Percentiles rank a stretch among this genome's conserved stretches.
phyloP scores from a whole-genome alignment of 1,139 yeast species.

The Eremothecium sinecaudum region DNA sequence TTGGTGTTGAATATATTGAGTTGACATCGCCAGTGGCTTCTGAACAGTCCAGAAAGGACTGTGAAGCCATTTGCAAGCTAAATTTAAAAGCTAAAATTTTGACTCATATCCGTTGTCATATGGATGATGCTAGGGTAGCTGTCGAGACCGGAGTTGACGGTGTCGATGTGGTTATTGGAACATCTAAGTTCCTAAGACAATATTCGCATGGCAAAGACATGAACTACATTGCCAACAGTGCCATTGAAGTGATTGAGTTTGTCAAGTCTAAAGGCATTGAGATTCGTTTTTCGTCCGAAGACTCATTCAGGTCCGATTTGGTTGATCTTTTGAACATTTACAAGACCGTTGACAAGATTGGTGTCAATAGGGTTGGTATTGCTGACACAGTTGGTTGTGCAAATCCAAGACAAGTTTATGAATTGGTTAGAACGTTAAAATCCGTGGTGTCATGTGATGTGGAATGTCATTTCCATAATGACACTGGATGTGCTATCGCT shows the following conservation, averaged over 20 bases:
- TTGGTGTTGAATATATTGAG: conserved; percentile 97
- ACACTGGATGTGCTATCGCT: conserved; percentile 98
- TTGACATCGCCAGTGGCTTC: conserved; percentile 96
- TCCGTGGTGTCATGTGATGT: conserved; percentile 94
- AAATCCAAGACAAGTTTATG: conserved; percentile 97
- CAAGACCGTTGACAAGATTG: conserved; percentile 94
- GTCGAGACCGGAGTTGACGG: conserved; percentile 99
- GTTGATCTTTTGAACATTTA: conserved; percentile 92
- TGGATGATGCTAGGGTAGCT: conserved; percentile 97
- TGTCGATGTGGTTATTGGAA: conserved; percentile 96
- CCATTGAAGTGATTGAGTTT: conserved; percentile 92
- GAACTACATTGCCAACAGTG: conserved; percentile 95
- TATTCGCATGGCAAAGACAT: conserved; percentile 97
- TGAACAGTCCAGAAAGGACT: conserved; percentile 85
- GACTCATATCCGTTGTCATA: conserved; percentile 90
- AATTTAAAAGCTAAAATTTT: conserved; percentile 92
- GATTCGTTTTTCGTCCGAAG: conserved; percentile 94
- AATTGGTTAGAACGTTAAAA: conserved; percentile 85
- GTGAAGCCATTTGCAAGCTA: conserved; percentile 96
- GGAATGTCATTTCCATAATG: conserved; percentile 98
- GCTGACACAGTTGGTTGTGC: conserved; percentile 99
- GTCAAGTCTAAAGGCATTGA: conserved; percentile 97
- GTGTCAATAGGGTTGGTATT: conserved; percentile 97
- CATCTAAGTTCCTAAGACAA: conserved; percentile 90
- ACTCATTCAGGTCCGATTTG: conserved; percentile 92